phyloP scores from a whole-genome alignment of 345 rosid species.

The Xanthoceras sorbifolium region DNA sequence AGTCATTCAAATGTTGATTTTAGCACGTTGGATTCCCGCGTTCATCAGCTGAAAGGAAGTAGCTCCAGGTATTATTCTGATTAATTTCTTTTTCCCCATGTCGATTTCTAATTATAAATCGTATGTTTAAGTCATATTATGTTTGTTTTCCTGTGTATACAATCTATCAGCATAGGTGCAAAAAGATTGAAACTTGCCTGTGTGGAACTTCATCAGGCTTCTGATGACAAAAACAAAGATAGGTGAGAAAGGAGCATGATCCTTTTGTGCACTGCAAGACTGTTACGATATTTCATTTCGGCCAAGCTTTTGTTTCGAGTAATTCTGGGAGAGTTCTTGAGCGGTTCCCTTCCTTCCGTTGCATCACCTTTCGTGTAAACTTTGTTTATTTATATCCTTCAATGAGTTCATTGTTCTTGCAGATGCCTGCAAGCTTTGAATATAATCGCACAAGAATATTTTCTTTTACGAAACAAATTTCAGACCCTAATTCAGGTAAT shows the following conservation, averaged over 20 bases:
- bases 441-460: background rate
- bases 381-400: background rate
- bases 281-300: too few species aligned
- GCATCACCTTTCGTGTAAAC: background rate
- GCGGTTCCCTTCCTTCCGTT: too few species aligned
- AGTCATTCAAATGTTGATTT: slow-evolving; percentile 4
- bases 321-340: background rate
- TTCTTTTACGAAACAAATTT: slow-evolving; percentile 4
- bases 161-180: slow-evolving; percentile 39
- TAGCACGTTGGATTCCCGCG: slow-evolving; percentile 24
- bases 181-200: slow-evolving; percentile 35
- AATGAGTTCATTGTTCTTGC: background rate
- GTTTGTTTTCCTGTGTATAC: background rate
- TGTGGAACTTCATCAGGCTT: slow-evolving; percentile 33
- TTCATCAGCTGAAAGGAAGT: slow-evolving; percentile 38
- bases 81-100: background rate
- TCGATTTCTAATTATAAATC: too few species aligned
- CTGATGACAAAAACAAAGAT: slow-evolving; percentile 23
- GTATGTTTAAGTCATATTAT: too few species aligned
- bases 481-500: background rate
- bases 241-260: slow-evolving; percentile 19
- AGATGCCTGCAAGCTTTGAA: slow-evolving; percentile 6
- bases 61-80: slow-evolving; percentile 21
- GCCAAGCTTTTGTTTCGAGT: too few species aligned
- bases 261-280: background rate